Evolutionary conservation across 31 red algal species (phyloP).

Genomic region (Endocladia muricata): DNA sequence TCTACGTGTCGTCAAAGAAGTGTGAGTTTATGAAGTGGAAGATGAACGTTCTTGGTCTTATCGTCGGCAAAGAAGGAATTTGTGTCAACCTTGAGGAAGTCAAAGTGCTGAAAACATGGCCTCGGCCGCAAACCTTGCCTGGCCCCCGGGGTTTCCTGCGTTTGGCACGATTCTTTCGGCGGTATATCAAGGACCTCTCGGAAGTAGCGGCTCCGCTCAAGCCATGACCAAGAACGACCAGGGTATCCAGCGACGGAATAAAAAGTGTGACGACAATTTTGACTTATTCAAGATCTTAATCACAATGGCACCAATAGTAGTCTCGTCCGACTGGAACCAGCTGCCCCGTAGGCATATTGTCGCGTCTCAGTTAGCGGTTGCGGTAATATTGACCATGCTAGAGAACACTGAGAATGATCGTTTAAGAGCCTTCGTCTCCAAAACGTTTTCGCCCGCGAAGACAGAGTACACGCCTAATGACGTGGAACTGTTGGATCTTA

Average conservation of each 20-base stretch:
- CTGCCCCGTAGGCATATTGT: background rate
- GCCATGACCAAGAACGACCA: background rate
- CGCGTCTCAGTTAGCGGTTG: conserved; percentile 5
- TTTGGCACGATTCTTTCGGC: background rate
- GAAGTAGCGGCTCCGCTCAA: background rate
- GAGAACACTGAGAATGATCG: background rate
- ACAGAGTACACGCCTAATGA: conserved; percentile 10
- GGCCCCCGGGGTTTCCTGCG: background rate
- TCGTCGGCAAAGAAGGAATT: background rate
- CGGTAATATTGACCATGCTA: background rate
- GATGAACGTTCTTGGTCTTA: background rate
- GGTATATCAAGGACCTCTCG: background rate
- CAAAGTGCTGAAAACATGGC: background rate
- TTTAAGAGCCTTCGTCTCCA: conserved; percentile 1
- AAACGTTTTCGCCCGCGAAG: background rate
- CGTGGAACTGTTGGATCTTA: background rate
- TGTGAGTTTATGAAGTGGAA: conserved; percentile 1
- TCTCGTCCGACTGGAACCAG: conserved; percentile 6
- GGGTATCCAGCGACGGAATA: background rate
- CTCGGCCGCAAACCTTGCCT: background rate
- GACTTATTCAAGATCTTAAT: background rate
- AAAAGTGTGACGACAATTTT: background rate
- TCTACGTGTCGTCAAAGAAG: background rate
- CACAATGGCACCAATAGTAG: background rate
- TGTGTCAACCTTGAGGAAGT: background rate